Evolutionary conservation across 768 basidiomycete species (phyloP).

Genomic region (Leccinum variicolor): DNA sequence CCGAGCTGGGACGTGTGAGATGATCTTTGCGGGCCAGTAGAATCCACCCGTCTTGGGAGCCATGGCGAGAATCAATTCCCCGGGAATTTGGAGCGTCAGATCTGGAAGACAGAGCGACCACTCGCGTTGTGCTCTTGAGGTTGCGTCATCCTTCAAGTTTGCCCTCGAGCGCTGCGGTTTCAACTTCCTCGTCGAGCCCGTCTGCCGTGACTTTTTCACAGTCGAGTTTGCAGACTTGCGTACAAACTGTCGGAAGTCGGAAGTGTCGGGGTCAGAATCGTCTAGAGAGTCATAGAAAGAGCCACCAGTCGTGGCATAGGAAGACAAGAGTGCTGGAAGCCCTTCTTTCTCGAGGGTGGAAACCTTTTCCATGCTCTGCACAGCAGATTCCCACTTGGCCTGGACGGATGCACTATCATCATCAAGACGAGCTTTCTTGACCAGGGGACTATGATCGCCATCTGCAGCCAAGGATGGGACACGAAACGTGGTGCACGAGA

Average conservation of each 20-base stretch:
- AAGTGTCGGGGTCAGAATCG: conserved; percentile 21
- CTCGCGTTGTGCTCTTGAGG: not conserved
- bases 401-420: conserved; percentile 27
- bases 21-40: conserved; percentile 70
- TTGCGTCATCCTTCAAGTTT: conserved; percentile 14
- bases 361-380: conserved; percentile 42
- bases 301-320: conserved; percentile 22
- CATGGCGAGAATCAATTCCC: conserved; percentile 60
- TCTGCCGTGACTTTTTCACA: conserved; percentile 7
- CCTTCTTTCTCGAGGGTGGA: conserved; percentile 46
- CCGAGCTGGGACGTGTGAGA: conserved; percentile 42
- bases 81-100: conserved; percentile 54
- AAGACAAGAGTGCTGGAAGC: conserved; percentile 40
- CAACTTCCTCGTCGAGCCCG: conserved; percentile 12
- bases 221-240: not conserved
- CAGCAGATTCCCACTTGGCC: conserved; percentile 46
- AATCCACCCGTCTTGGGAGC: conserved; percentile 26
- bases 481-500: conserved; percentile 38
- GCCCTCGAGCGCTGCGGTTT: conserved; percentile 17
- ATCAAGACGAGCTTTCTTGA: conserved; percentile 45
- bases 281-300: conserved; percentile 27
- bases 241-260: conserved; percentile 7
- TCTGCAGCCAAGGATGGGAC: conserved; percentile 5
- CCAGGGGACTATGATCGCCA: conserved; percentile 32
- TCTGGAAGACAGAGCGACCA: conserved; percentile 48